A percentile compares a stretch with the other conserved stretches of the same genome.
Conservation (phyloP, 495 filamentous ascomycete species). For the Aspergillus homomorphus region DNA sequence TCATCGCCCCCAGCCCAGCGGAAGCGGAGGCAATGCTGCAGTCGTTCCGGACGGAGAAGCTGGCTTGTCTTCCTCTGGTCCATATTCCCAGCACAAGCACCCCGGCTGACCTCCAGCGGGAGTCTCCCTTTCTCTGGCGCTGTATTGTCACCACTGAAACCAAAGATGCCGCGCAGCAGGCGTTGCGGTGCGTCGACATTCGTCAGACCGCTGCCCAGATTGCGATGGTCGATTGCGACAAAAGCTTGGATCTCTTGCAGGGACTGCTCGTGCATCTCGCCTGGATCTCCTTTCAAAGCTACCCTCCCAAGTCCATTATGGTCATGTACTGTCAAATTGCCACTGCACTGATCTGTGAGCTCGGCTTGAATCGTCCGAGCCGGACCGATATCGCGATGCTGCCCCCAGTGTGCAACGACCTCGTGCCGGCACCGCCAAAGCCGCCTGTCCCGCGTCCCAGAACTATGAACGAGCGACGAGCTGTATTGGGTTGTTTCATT, state of each 20-base stretch:
- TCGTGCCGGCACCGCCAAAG: not conserved
- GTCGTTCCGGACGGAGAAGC: not conserved
- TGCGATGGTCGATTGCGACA: not conserved
- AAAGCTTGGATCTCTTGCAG: not conserved
- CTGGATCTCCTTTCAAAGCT: not conserved
- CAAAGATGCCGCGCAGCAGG: not conserved
- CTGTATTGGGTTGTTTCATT: not conserved
- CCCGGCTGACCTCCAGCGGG: not conserved
- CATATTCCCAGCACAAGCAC: not conserved
- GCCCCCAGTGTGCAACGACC: not conserved
- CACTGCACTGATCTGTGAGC: not conserved
- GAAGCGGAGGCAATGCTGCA: not conserved
- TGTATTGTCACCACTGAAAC: not conserved
- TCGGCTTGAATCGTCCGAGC: not conserved
- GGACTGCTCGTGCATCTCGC: not conserved
- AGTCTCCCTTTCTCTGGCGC: not conserved
- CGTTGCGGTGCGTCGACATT: not conserved
- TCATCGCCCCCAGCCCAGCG: not conserved
- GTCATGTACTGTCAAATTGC: not conserved
- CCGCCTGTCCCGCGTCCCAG: not conserved
- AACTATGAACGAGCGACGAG: not conserved
- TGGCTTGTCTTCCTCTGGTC: not conserved
- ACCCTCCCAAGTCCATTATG: not conserved
- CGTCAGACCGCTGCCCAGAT: not conserved
- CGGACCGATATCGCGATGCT: not conserved